These are phyloP conservation scores for Ambrosiella xylebori DNA, from an alignment of 2,329 filamentous ascomycete species.

Conservation along the genomic window DNA sequence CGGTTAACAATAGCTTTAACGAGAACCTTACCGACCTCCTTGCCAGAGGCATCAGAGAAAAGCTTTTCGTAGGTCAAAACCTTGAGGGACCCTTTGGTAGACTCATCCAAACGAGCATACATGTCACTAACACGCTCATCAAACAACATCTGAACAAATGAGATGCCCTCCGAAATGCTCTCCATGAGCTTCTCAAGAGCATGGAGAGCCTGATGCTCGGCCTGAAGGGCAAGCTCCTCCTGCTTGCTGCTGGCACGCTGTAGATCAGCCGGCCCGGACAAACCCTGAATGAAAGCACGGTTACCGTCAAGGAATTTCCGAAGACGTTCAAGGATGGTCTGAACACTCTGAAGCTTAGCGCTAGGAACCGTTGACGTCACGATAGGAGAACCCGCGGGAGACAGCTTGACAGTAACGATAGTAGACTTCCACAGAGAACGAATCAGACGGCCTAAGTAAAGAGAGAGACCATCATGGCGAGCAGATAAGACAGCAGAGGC, in stretches of 20 bases:
- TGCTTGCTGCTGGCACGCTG: slow-evolving; percentile 62
- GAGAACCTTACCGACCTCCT: slow-evolving; percentile 79
- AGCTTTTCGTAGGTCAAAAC: slow-evolving; percentile 75
- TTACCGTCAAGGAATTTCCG: slow-evolving; percentile 76
- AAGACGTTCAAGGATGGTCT: slow-evolving; percentile 63
- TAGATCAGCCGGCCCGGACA: slow-evolving; percentile 81
- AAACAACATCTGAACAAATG: slow-evolving; percentile 86
- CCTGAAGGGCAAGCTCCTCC: slow-evolving; percentile 81
- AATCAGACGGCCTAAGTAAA: slow-evolving; percentile 79
- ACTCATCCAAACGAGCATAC: slow-evolving; percentile 54
- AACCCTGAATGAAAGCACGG: slow-evolving; percentile 75
- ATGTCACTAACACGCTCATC: slow-evolving; percentile 88
- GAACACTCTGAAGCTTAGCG: slow-evolving; percentile 55
- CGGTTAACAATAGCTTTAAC: slow-evolving; percentile 97
- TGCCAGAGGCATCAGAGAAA: slow-evolving; percentile 63
- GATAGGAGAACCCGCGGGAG: slow-evolving; percentile 39
- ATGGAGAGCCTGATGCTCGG: slow-evolving; percentile 82
- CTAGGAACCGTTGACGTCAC: slow-evolving; percentile 51
- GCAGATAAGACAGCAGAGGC: slow-evolving; percentile 79
- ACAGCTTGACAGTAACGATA: slow-evolving; percentile 42
- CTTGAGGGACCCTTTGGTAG: slow-evolving; percentile 49
- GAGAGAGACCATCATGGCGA: slow-evolving; percentile 68
- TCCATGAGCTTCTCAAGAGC: slow-evolving; percentile 72
- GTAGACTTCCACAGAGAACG: slow-evolving; percentile 72
- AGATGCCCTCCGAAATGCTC: slow-evolving; percentile 89